phyloP scores from a whole-genome alignment of 768 basidiomycete genomes.

The Suillus fuscotomentosus region DNA sequence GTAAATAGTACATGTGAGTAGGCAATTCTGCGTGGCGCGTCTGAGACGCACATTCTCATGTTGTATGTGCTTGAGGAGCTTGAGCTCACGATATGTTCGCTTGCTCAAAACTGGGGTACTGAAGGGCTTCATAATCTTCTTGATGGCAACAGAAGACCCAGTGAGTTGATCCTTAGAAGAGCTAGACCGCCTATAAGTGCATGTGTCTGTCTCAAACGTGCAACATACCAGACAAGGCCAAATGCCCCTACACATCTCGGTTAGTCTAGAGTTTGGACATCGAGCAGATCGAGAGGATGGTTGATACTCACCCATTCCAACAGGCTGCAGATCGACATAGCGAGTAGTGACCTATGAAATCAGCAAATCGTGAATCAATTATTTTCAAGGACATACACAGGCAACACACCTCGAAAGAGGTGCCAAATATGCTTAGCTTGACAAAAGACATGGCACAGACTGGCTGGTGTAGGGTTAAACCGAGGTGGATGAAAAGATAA shows the following conservation, averaged over 20 bases:
- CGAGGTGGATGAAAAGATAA: neutral
- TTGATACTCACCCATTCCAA: conserved; percentile 86
- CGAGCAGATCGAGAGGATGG: conserved; percentile 8
- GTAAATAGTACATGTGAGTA: neutral
- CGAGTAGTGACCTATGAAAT: conserved; percentile 84
- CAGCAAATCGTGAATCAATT: conserved; percentile 20
- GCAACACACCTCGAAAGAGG: conserved; percentile 83
- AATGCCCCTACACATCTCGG: conserved; percentile 69
- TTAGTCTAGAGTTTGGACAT: conserved; percentile 21
- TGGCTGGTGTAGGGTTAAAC: conserved; percentile 2
- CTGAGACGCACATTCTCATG: conserved; percentile 83
- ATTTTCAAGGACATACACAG: conserved; percentile 1
- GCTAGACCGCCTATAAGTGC: conserved; percentile 39
- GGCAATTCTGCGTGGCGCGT: neutral
- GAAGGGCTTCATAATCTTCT: conserved; percentile 99
- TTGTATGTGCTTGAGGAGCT: conserved; percentile 96
- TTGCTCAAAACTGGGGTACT: conserved; percentile 98
- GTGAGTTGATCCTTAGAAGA: conserved; percentile 96
- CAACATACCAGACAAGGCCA: conserved; percentile 89
- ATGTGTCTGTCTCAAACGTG: neutral
- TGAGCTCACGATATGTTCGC: conserved; percentile 96
- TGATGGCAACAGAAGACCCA: conserved; percentile 92
- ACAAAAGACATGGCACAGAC: conserved; percentile 77
- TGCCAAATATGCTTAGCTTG: conserved; percentile 98
- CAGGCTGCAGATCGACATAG: conserved; percentile 98